Conservation (phyloP, 148 eudicot genomes). For the Chenopodium suecicum region DNA sequence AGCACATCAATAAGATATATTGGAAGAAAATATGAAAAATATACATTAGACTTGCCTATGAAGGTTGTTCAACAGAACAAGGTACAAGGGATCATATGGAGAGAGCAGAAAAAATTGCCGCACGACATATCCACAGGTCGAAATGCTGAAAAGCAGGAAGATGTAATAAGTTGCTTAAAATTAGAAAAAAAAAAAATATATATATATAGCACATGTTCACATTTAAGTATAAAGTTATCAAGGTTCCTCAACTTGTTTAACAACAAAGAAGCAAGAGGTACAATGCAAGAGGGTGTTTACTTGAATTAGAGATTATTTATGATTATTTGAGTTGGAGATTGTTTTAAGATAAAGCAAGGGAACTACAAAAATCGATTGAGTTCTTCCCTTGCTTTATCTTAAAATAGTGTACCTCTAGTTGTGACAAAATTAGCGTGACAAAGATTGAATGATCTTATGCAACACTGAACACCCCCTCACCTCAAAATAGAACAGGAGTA, state of each 20-base stretch:
- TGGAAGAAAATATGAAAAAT: neutral
- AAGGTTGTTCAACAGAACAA: constrained; percentile 52
- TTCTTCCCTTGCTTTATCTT: no score
- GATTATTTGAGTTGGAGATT: no score
- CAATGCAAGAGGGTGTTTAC: no score
- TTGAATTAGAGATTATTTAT: no score
- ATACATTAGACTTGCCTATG: constrained; percentile 54
- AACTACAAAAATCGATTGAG: no score
- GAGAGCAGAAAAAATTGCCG: constrained; percentile 57
- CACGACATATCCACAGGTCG: constrained; percentile 63
- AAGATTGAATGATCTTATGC: neutral
- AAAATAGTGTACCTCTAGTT: no score
- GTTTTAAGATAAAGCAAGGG: no score
- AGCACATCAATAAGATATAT: neutral
- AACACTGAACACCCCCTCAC: neutral
- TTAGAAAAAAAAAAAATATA: no score
- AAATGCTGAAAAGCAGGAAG: constrained; percentile 44
- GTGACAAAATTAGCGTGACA: neutral
- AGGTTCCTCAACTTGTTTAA: neutral
- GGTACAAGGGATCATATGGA: constrained; percentile 46
- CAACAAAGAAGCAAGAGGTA: neutral
- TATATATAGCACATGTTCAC: neutral
- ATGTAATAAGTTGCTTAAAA: neutral
- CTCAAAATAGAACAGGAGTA: neutral
- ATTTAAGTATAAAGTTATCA: neutral